These are phyloP conservation scores for Akanthomyces lecanii DNA, from an alignment of 2,329 filamentous ascomycete species.

Conservation along the genomic window DNA sequence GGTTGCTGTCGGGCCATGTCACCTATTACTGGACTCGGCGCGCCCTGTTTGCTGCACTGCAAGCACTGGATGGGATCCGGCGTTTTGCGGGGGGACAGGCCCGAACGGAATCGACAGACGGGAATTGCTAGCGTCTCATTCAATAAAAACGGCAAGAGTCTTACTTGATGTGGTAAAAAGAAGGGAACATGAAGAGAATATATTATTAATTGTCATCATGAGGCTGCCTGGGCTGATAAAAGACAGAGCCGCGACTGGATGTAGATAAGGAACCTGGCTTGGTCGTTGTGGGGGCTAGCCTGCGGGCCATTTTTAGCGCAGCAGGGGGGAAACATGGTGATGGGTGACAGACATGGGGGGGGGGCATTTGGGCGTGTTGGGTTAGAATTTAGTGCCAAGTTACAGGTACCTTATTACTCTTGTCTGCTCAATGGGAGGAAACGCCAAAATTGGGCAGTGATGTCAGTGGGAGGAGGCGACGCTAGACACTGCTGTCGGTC, in stretches of 20 bases:
- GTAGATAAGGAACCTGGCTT: conserved; percentile 8
- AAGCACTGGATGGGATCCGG: background rate
- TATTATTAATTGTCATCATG: background rate
- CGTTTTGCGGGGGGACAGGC: background rate
- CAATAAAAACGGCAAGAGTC: too few species aligned
- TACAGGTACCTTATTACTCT: too few species aligned
- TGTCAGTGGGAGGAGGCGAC: too few species aligned
- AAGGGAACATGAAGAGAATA: too few species aligned
- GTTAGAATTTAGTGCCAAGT: too few species aligned
- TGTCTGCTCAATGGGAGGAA: too few species aligned
- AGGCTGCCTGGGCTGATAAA: conserved; percentile 4
- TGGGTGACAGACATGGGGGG: too few species aligned
- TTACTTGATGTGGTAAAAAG: background rate
- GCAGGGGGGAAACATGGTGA: background rate
- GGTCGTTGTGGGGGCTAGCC: background rate
- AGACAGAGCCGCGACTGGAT: conserved; percentile 2
- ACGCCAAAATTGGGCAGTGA: too few species aligned
- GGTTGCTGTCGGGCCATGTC: background rate
- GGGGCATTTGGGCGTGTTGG: too few species aligned
- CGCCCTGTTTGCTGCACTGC: too few species aligned
- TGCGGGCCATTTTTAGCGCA: background rate
- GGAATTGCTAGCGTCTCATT: background rate
- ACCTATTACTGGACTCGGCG: too few species aligned
- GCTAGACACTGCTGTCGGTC: too few species aligned
- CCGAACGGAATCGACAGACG: background rate